Base-by-base conservation (phyloP, 2,329 filamentous ascomycete species). In the Cladobotryum protrusum region DNA sequence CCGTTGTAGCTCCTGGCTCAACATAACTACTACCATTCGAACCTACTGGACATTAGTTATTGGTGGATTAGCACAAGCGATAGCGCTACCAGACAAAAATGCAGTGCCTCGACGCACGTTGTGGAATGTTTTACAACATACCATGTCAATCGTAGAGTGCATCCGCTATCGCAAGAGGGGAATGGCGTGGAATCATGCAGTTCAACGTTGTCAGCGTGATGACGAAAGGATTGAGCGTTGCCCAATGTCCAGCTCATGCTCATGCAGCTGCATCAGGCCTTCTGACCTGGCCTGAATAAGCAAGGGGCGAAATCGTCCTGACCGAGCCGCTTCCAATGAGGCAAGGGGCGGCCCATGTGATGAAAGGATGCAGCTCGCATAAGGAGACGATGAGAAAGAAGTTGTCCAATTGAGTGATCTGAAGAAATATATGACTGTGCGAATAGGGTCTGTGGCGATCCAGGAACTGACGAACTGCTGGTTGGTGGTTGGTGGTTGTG, bases 221-320 rank as follows among this genome's bases (percentile, higher is more conserved):
- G 40, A 37, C 40, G 44, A 37, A 40, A 37, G 43, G 49, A 39
- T 24, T 51, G 44, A 47, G 33, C 43, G 39, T 42, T 42, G 39
- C 15, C 15, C 39, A 20, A 17, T 34, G 39, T 18, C 39, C 47
- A 45, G 40, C 34, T 20, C 32, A 20, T 29, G 17, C 49, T 51
- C 49, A 41, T 48, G 49, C 52, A 55, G 48, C 54, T 52, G 54
- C 53, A 53, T 33, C 41, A 52, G 53, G 43, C 50, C 50, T 48
- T 54, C 54, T 56, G 54, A 54, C 50, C 46, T 53, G 48, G 40
- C 48, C 29, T 43, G 33, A 47, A 50, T 35, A 43, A 54, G 45
- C 43, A 46, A 49, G 47, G 40, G 48, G 47, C 29, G 44, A 37
- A 29, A 20, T 33, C 24, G 37, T 45, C 43, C 34, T 48, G 42